phyloP scores from a whole-genome alignment of 192 early-diverging fungal species.

The Rhizoclosmatium globosum region DNA sequence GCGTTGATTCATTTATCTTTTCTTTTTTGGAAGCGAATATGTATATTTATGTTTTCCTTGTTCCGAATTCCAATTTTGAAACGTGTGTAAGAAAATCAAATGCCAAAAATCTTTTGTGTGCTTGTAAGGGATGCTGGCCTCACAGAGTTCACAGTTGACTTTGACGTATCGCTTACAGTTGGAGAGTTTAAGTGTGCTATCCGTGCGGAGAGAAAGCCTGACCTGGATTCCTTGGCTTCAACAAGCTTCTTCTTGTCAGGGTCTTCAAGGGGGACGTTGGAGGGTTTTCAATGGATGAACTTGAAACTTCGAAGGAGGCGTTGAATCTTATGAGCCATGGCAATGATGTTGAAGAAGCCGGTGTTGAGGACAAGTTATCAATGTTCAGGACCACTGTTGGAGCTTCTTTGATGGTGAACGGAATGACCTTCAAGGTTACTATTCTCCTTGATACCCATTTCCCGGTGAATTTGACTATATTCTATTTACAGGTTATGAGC shows the following conservation, averaged over 20 bases:
- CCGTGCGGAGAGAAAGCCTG: background rate
- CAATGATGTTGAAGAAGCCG: background rate
- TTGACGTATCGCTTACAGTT: background rate
- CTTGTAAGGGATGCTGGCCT: no score
- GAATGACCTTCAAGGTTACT: slow-evolving; percentile 23
- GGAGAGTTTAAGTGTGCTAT: slow-evolving; percentile 2
- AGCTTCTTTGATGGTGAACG: background rate
- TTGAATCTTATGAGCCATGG: background rate
- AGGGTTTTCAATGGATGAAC: background rate
- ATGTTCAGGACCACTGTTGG: background rate
- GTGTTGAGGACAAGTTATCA: background rate
- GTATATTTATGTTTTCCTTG: no score
- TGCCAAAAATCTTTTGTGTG: no score
- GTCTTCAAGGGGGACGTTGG: slow-evolving; percentile 21
- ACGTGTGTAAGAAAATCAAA: no score
- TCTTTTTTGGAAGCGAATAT: no score
- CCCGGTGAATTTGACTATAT: background rate
- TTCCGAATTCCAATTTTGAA: no score
- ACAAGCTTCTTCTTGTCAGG: slow-evolving; percentile 14
- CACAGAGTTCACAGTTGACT: background rate
- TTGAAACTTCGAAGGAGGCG: background rate
- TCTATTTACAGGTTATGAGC: slow-evolving; percentile 10
- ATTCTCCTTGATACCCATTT: background rate
- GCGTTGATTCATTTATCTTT: no score
- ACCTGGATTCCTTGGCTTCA: background rate